A percentile compares a stretch with the other conserved stretches of the same genome.
These are phyloP conservation scores for Panicum miliaceum DNA, from an alignment of 176 grass and related monocot genomes.

Conservation along the genomic window DNA sequence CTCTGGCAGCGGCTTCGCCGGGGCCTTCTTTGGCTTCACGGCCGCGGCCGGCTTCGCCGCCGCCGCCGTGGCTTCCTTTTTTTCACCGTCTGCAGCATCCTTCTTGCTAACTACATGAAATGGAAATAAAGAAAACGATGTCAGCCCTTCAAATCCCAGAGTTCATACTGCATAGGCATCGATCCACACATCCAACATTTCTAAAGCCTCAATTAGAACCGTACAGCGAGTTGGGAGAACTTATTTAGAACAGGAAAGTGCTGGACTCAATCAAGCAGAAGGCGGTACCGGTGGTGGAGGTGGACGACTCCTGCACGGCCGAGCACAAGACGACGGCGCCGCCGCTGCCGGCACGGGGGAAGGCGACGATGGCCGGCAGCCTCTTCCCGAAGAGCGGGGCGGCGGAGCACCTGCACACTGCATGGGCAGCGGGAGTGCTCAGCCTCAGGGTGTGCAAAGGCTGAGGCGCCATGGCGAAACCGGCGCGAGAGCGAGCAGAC, in stretches of 20 bases:
- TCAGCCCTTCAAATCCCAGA: neutral
- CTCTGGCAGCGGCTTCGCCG: constrained; percentile 70
- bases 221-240: neutral
- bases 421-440: constrained; percentile 26
- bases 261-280: neutral
- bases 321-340: constrained; percentile 37
- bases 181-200: neutral
- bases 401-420: constrained; percentile 31
- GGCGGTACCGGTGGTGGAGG: constrained; percentile 53
- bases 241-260: neutral
- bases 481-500: neutral
- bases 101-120: constrained; percentile 35
- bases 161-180: neutral
- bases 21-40: constrained; percentile 75
- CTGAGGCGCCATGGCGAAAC: constrained; percentile 48
- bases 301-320: constrained; percentile 53
- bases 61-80: constrained; percentile 47
- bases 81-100: constrained; percentile 34
- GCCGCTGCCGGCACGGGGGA: constrained; percentile 22
- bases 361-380: constrained; percentile 35
- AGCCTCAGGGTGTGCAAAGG: constrained; percentile 36
- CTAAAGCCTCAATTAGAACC: neutral
- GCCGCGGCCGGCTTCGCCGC: constrained; percentile 47
- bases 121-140: neutral
- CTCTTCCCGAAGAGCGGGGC: constrained; percentile 37